These are phyloP conservation scores for Dendrobium huoshanense DNA, from an alignment of 106 monocot genomes.

Conservation along the genomic window DNA sequence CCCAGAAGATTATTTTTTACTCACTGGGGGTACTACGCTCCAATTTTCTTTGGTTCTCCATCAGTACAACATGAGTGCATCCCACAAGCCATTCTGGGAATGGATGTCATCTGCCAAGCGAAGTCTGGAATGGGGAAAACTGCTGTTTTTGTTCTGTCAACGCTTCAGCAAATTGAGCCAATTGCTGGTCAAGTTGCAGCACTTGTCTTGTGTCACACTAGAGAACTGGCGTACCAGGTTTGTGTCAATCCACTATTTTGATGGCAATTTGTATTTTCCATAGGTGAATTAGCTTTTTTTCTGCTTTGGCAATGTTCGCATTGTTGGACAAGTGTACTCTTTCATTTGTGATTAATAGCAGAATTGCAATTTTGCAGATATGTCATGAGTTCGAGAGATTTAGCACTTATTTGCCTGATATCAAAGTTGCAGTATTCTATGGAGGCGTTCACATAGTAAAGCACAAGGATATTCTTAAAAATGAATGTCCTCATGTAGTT, in stretches of 20 bases:
- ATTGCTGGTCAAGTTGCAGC: conserved; percentile 94
- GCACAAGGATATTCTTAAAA: conserved; percentile 89
- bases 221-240: conserved; percentile 98
- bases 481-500: conserved; percentile 96
- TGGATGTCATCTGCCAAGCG: conserved; percentile 99
- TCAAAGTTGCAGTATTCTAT: conserved; percentile 94
- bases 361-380: conserved; percentile 45
- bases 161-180: conserved; percentile 95
- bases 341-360: not conserved
- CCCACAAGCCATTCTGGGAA: conserved; percentile 98
- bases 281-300: not conserved
- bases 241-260: not conserved
- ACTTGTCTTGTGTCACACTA: conserved; percentile 88
- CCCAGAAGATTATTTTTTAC: conserved; percentile 67
- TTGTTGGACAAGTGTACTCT: not conserved
- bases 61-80: conserved; percentile 99
- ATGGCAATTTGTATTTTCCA: not conserved
- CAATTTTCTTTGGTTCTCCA: conserved; percentile 94
- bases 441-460: conserved; percentile 82
- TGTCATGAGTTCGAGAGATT: conserved; percentile 98
- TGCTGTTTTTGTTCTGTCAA: conserved; percentile 95
- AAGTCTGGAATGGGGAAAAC: conserved; percentile 99
- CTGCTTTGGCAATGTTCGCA: not conserved
- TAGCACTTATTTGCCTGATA: conserved; percentile 79
- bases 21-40: conserved; percentile 71